phyloP scores from a whole-genome alignment of 768 basidiomycete genomes.

The Arthromyces matolae region DNA sequence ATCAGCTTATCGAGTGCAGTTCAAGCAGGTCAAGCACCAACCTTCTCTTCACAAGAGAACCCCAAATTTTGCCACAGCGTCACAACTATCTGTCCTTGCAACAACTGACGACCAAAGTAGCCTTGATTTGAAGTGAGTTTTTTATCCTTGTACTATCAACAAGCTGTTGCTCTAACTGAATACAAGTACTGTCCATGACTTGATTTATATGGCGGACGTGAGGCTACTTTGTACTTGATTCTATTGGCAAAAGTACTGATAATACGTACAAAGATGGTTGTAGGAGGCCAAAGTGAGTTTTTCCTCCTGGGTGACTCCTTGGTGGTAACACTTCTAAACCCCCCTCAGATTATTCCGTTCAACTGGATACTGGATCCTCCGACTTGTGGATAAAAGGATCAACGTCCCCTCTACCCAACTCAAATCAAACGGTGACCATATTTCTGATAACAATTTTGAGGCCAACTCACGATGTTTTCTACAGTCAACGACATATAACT shows the following conservation, averaged over 20 bases:
- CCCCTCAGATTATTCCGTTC: constrained; percentile 59
- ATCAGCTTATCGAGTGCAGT: constrained; percentile 43
- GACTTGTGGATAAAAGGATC: constrained; percentile 70
- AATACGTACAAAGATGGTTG: constrained; percentile 48
- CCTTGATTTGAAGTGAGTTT: constrained; percentile 44
- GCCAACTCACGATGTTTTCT: constrained; percentile 4
- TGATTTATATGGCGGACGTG: constrained; percentile 78
- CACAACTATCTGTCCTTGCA: constrained; percentile 33
- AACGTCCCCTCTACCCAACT: constrained; percentile 44
- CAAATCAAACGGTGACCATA: constrained; percentile 47
- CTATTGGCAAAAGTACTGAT: constrained; percentile 1
- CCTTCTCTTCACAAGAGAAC: constrained; percentile 35
- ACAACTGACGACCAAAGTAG: constrained; percentile 25
- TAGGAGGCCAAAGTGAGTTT: constrained; percentile 53
- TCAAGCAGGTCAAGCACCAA: constrained; percentile 42
- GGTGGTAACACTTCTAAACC: constrained; percentile 10
- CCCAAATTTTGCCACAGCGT: constrained; percentile 22
- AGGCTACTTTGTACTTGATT: constrained; percentile 24
- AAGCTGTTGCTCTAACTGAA: too few species aligned
- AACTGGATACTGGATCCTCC: constrained; percentile 82
- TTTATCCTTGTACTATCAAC: too few species aligned
- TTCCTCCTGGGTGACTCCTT: not conserved
- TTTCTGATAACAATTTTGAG: not conserved
- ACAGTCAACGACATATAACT: constrained; percentile 49
- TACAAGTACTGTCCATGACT: constrained; percentile 64